Base-by-base conservation (phyloP, 257 asterid species). In the Lantana camara region DNA sequence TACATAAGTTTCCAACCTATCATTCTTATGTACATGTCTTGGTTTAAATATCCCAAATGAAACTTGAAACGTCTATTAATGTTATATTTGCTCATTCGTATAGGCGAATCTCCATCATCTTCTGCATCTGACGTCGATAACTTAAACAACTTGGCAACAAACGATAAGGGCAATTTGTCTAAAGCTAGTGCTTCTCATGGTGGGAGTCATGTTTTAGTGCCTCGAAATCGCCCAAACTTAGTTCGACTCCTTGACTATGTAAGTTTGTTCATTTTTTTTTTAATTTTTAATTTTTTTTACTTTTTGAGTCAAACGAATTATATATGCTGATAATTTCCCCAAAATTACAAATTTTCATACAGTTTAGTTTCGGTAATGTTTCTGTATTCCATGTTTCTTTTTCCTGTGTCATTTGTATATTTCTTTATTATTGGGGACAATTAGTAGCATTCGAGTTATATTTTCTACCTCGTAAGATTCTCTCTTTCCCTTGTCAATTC, bases 41-140 rank as follows among this genome's bases (percentile, higher is more conserved):
- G 15, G 17, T 32, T 62, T 53, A 32, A 63, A 42, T 20, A 30
- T 35, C n/a, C n/a, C n/a, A n/a, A 27, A 27, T 27, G 2, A 27
- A 27, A 27, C 32, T 27, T 17, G 49, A 67, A 47, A 54, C 46
- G 58, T 69, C 51, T 58, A 57, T 58, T 69, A 68, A 63, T 40
- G 53, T 53, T 59, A 24, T 17, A 72, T 72, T 51, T 73, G 59
- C 53, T 53, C 57, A n/a, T 82, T 54, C 70, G 22, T 68, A 70
- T 74, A 93, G 97, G 94, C 54, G 97, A 93, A 81, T 93, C 97
- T 73, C 97, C 97, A 35, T 90, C 95, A 64, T 93, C 96, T 59
- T 93, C 97, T 67, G 97, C 92, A 69, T 93, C 97, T 58, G 97
- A 85, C 63, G 77, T 90, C 77, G 99, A 90, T 71, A 90, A 87